These are phyloP conservation scores for Rhododendron vialii DNA, from an alignment of 148 eudicot species.

Conservation along the genomic window DNA sequence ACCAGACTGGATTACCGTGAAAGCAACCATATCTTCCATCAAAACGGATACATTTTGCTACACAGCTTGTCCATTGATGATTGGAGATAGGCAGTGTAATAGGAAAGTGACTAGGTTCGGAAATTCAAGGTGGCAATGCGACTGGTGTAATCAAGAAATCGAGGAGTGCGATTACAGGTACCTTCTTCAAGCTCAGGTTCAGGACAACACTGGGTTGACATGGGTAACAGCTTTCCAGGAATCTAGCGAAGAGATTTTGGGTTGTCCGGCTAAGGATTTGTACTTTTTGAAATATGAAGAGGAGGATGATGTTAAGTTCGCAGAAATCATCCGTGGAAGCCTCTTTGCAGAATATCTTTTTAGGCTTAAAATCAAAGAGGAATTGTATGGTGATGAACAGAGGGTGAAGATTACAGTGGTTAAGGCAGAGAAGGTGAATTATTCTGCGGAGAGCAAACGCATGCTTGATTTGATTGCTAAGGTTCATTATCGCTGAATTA, in stretches of 20 bases:
- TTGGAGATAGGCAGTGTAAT: constrained; percentile 89
- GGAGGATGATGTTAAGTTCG: constrained; percentile 51
- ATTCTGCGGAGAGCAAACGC: constrained; percentile 51
- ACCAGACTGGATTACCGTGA: constrained; percentile 87
- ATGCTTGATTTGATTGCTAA: constrained; percentile 46
- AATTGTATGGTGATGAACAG: constrained; percentile 87
- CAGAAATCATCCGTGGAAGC: constrained; percentile 36
- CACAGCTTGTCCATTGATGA: constrained; percentile 94
- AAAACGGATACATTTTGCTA: constrained; percentile 83
- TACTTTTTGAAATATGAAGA: constrained; percentile 57
- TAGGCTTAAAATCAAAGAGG: constrained; percentile 87
- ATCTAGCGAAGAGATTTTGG: constrained; percentile 80
- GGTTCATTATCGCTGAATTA: constrained; percentile 13
- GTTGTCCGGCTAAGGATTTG: constrained; percentile 78
- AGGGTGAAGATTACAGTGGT: constrained; percentile 77
- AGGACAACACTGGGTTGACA: constrained; percentile 78
- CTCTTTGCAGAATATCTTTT: constrained; percentile 52
- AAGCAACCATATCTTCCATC: constrained; percentile 62
- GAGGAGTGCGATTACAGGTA: constrained; percentile 93
- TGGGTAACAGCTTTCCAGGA: constrained; percentile 98
- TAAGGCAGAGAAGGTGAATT: constrained; percentile 74
- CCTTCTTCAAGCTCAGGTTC: constrained; percentile 89
- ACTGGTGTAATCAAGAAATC: constrained; percentile 89
- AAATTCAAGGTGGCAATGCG: constrained; percentile 75
- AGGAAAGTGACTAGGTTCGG: constrained; percentile 85